Conservation (phyloP, 2,329 filamentous ascomycete genomes). For the Pleurostoma richardsiae region DNA sequence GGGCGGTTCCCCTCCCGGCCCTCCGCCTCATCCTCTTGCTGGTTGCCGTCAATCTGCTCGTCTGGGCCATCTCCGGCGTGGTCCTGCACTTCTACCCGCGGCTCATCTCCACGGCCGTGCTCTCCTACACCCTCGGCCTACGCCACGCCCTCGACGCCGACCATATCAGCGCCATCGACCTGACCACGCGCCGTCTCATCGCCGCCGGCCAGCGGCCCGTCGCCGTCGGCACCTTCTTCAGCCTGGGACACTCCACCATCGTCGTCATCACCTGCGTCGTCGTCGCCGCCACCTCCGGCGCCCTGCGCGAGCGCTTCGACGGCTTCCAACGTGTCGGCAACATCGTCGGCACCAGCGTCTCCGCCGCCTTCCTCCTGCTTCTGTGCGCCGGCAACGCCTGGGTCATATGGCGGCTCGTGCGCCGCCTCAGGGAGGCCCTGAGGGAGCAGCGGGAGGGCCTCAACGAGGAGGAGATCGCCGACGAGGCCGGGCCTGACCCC, state of each 20-base stretch:
- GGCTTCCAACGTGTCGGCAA: conserved; percentile 75
- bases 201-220: conserved; percentile 81
- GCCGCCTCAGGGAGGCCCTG: conserved; percentile 61
- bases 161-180: conserved; percentile 80
- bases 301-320: conserved; percentile 75
- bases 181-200: conserved; percentile 87
- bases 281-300: conserved; percentile 84
- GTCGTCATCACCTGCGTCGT: conserved; percentile 87
- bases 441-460: conserved; percentile 25
- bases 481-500: background rate
- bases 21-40: conserved; percentile 47
- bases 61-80: conserved; percentile 51
- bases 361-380: conserved; percentile 75
- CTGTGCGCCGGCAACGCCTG: conserved; percentile 81
- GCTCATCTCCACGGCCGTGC: conserved; percentile 73
- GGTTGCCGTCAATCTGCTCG: conserved; percentile 42
- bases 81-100: conserved; percentile 48
- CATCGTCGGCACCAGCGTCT: conserved; percentile 85
- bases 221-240: conserved; percentile 92
- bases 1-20: conserved; percentile 21
- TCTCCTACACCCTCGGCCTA: conserved; percentile 84
- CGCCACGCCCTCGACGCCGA: conserved; percentile 98
- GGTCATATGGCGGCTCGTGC: conserved; percentile 75
- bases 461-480: background rate
- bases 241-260: conserved; percentile 87